Percentiles rank a stretch among this genome's conserved stretches.
Evolutionary conservation across 495 filamentous ascomycete species (phyloP).

Genomic region (Aspergillus wentii): DNA sequence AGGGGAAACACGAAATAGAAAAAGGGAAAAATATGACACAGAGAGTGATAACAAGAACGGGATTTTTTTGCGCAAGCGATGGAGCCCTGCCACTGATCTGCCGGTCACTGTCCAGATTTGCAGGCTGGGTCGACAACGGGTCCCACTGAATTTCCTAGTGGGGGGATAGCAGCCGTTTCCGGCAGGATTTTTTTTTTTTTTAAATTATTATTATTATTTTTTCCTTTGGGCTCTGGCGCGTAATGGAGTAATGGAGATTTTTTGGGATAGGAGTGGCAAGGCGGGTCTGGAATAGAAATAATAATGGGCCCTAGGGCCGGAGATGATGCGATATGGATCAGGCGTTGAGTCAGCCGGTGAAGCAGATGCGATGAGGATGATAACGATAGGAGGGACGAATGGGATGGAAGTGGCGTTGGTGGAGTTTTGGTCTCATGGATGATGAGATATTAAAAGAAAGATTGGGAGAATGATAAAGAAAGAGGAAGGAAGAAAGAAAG

Average conservation of each 20-base stretch:
- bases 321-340: conserved; percentile 14
- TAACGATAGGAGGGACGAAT: conserved; percentile 8
- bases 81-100: conserved; percentile 14
- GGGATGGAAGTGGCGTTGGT: no score
- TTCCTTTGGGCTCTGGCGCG: no score
- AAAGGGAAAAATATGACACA: conserved; percentile 14
- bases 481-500: not conserved
- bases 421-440: not conserved
- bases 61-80: conserved; percentile 4
- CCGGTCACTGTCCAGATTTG: conserved; percentile 12
- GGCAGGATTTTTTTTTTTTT: conserved; percentile 10
- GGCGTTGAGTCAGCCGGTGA: conserved; percentile 18
- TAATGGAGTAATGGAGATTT: no score
- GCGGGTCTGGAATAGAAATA: conserved; percentile 6
- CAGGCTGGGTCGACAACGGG: conserved; percentile 13
- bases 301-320: conserved; percentile 7
- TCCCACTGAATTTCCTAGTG: conserved; percentile 12
- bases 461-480: conserved; percentile 1
- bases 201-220: no score
- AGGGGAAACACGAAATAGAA: conserved; percentile 3
- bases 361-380: no score
- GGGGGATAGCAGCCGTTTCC: conserved; percentile 20
- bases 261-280: no score
- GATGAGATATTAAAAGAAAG: no score
- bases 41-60: conserved; percentile 10